A percentile compares a stretch with the other conserved stretches of the same genome.
Conservation (phyloP, 257 asterid species). For the Jasminum sambac region DNA sequence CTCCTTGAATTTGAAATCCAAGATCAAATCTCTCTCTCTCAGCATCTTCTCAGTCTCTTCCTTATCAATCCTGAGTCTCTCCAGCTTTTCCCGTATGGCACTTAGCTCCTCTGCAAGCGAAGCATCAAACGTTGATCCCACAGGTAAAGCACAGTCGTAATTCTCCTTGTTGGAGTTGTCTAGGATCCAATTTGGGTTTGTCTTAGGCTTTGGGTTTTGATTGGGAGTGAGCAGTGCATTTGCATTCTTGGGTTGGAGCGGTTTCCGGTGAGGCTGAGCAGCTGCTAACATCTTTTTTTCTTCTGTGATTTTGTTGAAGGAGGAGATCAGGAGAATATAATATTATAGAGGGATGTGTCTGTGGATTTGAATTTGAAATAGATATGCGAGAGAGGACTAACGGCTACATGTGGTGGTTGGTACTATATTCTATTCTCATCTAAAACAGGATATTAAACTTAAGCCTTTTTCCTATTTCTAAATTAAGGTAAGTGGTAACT, state of each 20-base stretch:
- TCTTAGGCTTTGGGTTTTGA: slow-evolving; percentile 11
- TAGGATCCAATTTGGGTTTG: slow-evolving; percentile 12
- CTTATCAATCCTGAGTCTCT: slow-evolving; percentile 56
- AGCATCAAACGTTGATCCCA: slow-evolving; percentile 42
- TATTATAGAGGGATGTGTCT: too few species aligned
- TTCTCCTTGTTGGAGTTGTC: slow-evolving; percentile 66
- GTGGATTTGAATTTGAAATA: too few species aligned
- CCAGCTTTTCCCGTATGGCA: slow-evolving; percentile 60
- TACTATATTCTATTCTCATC: too few species aligned
- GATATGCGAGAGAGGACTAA: too few species aligned
- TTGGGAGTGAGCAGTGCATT: slow-evolving; percentile 26
- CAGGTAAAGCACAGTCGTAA: slow-evolving; percentile 25
- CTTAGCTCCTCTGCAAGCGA: slow-evolving; percentile 77
- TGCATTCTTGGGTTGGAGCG: slow-evolving; percentile 52
- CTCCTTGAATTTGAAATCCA: slow-evolving; percentile 67
- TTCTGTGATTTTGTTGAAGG: too few species aligned
- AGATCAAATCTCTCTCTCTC: slow-evolving; percentile 38
- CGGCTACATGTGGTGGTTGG: too few species aligned
- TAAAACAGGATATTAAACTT: too few species aligned
- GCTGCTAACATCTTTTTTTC: slow-evolving; percentile 30
- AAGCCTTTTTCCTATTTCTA: too few species aligned
- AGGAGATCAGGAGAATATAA: too few species aligned
- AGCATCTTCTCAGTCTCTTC: slow-evolving; percentile 54
- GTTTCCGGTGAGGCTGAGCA: slow-evolving; percentile 43
- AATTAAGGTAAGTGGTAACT: too few species aligned